These are phyloP conservation scores for Aspergillus ustus DNA, from an alignment of 2,329 filamentous ascomycete genomes.

Conservation along the genomic window DNA sequence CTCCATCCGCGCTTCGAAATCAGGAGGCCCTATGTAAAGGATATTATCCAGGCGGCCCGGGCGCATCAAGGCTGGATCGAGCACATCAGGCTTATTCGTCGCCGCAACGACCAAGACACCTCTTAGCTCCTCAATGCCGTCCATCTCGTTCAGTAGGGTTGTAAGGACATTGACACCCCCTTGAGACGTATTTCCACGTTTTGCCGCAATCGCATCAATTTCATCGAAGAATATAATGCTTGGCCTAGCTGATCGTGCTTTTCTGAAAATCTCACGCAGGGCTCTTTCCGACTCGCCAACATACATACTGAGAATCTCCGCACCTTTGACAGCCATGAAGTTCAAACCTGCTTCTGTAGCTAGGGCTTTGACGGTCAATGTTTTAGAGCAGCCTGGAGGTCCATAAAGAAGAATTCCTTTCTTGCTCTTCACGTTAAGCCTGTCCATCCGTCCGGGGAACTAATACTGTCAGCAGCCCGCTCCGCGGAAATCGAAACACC, in stretches of 20 bases:
- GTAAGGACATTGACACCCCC: slow-evolving; percentile 79
- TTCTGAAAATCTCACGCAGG: slow-evolving; percentile 81
- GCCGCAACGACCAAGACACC: slow-evolving; percentile 88
- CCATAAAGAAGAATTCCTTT: slow-evolving; percentile 90
- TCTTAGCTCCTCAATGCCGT: slow-evolving; percentile 83
- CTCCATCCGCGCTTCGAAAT: slow-evolving; percentile 71
- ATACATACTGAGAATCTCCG: slow-evolving; percentile 94
- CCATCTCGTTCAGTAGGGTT: slow-evolving; percentile 91
- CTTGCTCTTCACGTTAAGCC: slow-evolving; percentile 62
- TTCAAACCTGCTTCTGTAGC: slow-evolving; percentile 90
- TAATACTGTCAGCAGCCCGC: slow-evolving; percentile 29
- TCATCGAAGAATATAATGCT: slow-evolving; percentile 98
- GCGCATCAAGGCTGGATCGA: slow-evolving; percentile 84
- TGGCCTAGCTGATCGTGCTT: slow-evolving; percentile 81
- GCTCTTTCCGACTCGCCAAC: slow-evolving; percentile 91
- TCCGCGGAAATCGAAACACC: neutral
- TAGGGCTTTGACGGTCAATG: slow-evolving; percentile 85
- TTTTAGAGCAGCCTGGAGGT: slow-evolving; percentile 93
- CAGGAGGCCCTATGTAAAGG: slow-evolving; percentile 84
- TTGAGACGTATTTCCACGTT: slow-evolving; percentile 56
- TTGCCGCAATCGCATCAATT: slow-evolving; percentile 80
- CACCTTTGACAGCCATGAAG: slow-evolving; percentile 92
- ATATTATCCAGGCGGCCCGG: slow-evolving; percentile 84
- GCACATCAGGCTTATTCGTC: slow-evolving; percentile 84
- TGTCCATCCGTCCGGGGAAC: slow-evolving; percentile 56